A percentile compares a stretch with the other conserved stretches of the same genome.
phyloP scores from a whole-genome alignment of 352 stramenopile species.

The Phytophthora brassicae region DNA sequence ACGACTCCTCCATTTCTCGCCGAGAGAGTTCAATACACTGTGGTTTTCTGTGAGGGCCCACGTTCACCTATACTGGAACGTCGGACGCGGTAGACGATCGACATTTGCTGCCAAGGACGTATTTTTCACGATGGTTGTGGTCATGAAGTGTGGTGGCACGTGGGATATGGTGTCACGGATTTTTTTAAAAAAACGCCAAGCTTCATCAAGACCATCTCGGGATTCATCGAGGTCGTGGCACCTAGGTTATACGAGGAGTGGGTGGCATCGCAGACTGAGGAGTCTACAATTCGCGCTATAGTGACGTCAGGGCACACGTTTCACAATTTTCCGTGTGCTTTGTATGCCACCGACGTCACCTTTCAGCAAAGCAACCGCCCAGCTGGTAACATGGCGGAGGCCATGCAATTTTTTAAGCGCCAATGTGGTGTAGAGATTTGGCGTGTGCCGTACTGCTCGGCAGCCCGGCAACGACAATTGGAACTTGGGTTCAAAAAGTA shows the following conservation, averaged over 20 bases:
- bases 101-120: not conserved
- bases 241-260: not conserved
- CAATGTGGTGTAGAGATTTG: too few relatives aligned
- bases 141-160: not conserved
- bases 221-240: not conserved
- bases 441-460: too few relatives aligned
- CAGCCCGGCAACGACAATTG: too few relatives aligned
- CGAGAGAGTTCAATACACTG: not conserved
- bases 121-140: not conserved
- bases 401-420: too few relatives aligned
- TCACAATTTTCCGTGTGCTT: too few relatives aligned
- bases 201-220: not conserved
- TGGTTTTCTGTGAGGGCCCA: not conserved
- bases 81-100: not conserved
- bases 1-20: not conserved
- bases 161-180: not conserved
- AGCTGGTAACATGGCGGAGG: too few relatives aligned
- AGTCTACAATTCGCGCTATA: not conserved
- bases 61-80: slow-evolving; percentile 3
- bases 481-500: too few relatives aligned
- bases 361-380: too few relatives aligned
- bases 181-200: not conserved
- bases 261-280: not conserved
- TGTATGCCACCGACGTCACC: too few relatives aligned
- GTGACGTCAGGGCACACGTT: too few relatives aligned